Evolutionary conservation across 1,284 basidiomycete species (phyloP).

Genomic region (Tylopilus orsonianus): DNA sequence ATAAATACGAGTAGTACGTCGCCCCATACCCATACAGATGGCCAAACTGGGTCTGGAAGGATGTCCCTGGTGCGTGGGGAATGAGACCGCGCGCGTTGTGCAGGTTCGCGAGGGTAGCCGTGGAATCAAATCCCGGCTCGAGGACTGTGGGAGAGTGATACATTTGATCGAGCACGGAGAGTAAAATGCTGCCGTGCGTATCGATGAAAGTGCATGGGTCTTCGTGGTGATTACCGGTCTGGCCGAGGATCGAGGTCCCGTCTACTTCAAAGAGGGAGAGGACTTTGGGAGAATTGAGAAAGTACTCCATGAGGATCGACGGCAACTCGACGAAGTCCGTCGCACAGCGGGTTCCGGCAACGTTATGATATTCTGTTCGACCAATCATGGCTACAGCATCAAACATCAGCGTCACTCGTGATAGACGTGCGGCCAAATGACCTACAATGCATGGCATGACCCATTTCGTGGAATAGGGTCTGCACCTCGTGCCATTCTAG

Average conservation of each 20-base stretch:
- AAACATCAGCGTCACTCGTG: conserved; percentile 17
- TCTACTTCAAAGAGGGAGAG: conserved; percentile 73
- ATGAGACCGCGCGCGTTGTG: conserved; percentile 75
- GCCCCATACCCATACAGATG: conserved; percentile 97
- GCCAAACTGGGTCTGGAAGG: conserved; percentile 94
- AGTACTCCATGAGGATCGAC: conserved; percentile 98
- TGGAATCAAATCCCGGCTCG: conserved; percentile 67
- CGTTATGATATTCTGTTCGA: conserved; percentile 96
- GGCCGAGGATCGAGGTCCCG: conserved; percentile 41
- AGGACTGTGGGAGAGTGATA: conserved; percentile 80
- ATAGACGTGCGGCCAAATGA: conserved; percentile 17
- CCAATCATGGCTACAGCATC: conserved; percentile 87
- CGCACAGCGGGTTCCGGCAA: conserved; percentile 96
- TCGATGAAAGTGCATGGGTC: conserved; percentile 79
- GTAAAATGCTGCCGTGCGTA: conserved; percentile 88
- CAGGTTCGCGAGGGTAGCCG: conserved; percentile 60
- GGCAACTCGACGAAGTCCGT: conserved; percentile 99
- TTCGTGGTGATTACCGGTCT: conserved; percentile 59
- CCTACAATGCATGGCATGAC: conserved; percentile 98
- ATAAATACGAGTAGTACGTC: conserved; percentile 96
- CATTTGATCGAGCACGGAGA: conserved; percentile 86
- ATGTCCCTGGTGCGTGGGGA: conserved; percentile 78
- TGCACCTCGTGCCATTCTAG: conserved; percentile 94
- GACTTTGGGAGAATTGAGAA: conserved; percentile 83
- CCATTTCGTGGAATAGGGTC: conserved; percentile 99